These are phyloP conservation scores for Pseudogymnoascus sp. DNA, from an alignment of 2,329 filamentous ascomycete species.

Conservation along the genomic window DNA sequence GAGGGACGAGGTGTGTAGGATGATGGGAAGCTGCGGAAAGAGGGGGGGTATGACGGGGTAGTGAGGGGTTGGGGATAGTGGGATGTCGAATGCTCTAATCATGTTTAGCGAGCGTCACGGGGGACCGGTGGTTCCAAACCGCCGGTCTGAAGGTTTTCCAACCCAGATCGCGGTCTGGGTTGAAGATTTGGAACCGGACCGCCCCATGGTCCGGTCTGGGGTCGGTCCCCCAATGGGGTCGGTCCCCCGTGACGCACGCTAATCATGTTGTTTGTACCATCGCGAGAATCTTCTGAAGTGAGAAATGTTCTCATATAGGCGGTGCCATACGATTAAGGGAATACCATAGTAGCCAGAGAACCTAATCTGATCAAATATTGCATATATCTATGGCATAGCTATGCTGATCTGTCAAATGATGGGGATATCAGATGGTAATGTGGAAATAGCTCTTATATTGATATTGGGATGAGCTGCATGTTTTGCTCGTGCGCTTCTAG, in stretches of 20 bases:
- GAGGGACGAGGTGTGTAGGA: rapidly evolving
- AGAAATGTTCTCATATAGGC: background rate
- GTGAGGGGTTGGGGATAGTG: background rate
- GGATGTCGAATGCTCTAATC: background rate
- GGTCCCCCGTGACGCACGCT: too few relatives aligned
- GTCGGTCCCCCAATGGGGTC: too few relatives aligned
- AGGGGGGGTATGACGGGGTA: background rate
- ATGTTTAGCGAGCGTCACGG: too few relatives aligned
- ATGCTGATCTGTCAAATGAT: background rate
- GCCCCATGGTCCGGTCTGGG: too few relatives aligned
- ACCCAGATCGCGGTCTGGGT: too few relatives aligned
- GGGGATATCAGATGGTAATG: background rate
- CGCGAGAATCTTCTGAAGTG: background rate
- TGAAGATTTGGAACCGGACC: too few relatives aligned
- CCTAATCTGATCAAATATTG: background rate
- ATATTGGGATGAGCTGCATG: background rate
- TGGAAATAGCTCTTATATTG: background rate
- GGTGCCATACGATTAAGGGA: background rate
- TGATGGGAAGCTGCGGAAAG: background rate
- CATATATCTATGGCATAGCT: background rate
- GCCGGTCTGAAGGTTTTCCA: too few relatives aligned
- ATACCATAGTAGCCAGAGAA: background rate
- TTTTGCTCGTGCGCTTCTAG: background rate
- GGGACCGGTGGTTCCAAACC: too few relatives aligned
- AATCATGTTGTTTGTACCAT: background rate